Evolutionary conservation across 768 basidiomycete genomes (phyloP).

Genomic region (Kwoniella sp.): DNA sequence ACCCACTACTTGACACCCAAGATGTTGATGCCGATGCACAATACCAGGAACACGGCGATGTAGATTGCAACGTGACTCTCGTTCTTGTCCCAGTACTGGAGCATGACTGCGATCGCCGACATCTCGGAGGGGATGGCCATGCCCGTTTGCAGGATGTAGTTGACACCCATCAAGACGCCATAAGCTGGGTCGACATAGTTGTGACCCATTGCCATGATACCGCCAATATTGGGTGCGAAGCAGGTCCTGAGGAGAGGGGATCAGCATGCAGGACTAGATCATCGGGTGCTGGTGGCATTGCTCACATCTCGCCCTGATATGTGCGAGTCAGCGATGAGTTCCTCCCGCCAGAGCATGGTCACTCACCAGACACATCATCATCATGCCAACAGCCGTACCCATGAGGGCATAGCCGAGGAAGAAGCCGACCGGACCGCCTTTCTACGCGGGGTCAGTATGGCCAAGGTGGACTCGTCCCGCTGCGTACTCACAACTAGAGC

Average conservation of each 20-base stretch:
- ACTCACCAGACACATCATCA: conserved; percentile 17
- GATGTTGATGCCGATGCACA: neutral
- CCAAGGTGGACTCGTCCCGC: neutral
- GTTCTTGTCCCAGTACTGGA: conserved; percentile 7
- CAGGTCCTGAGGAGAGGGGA: too few relatives aligned
- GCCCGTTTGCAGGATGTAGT: conserved; percentile 12
- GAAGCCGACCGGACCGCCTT: conserved; percentile 26
- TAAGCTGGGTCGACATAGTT: conserved; percentile 8
- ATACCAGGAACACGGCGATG: conserved; percentile 12
- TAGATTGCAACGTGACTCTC: conserved; percentile 1
- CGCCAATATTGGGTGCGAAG: conserved; percentile 15
- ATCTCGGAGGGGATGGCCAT: conserved; percentile 11
- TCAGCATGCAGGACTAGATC: too few relatives aligned
- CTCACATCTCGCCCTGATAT: neutral
- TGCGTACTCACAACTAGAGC: conserved; percentile 6
- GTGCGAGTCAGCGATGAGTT: conserved; percentile 7
- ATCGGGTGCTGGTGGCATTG: too few relatives aligned
- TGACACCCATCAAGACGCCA: conserved; percentile 17
- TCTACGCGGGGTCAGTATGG: neutral
- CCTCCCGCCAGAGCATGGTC: neutral
- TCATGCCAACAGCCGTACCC: conserved; percentile 5
- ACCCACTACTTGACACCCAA: conserved; percentile 9
- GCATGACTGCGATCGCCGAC: conserved; percentile 13
- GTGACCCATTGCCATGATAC: conserved; percentile 8
- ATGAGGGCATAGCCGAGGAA: conserved; percentile 21